phyloP scores from a whole-genome alignment of 2,329 filamentous ascomycete species.

The Exophiala sp. region DNA sequence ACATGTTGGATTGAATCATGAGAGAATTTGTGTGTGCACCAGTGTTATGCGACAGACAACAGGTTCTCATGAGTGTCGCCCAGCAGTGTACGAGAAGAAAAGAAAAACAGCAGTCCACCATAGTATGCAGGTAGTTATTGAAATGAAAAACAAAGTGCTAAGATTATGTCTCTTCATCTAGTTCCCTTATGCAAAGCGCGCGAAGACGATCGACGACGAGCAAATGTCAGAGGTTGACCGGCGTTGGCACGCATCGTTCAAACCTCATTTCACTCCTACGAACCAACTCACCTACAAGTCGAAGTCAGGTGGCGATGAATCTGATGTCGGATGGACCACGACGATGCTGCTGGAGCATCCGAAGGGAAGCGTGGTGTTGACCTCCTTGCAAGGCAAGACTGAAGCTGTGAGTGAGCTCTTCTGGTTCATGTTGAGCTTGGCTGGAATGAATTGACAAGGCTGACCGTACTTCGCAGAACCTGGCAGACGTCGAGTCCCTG shows the following conservation, averaged over 20 bases:
- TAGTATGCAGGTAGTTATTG: slow-evolving; percentile 41
- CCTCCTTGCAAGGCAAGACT: slow-evolving; percentile 14
- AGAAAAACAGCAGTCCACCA: no score
- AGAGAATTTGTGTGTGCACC: no score
- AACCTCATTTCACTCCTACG: slow-evolving; percentile 23
- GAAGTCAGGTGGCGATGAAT: neutral
- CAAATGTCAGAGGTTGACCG: slow-evolving; percentile 59
- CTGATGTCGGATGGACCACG: slow-evolving; percentile 5
- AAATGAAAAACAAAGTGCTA: slow-evolving; percentile 38
- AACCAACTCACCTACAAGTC: slow-evolving; percentile 23
- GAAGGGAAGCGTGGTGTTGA: slow-evolving; percentile 4
- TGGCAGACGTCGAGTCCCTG: slow-evolving; percentile 15
- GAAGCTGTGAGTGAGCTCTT: slow-evolving; percentile 1
- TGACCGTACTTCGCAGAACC: slow-evolving; percentile 2
- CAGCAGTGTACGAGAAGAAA: no score
- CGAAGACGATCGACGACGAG: slow-evolving; percentile 60
- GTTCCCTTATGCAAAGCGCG: slow-evolving; percentile 80
- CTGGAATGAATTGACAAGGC: no score
- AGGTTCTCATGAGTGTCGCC: no score
- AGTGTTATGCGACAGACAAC: no score
- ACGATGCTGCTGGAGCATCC: slow-evolving; percentile 5
- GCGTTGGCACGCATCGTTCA: slow-evolving; percentile 62
- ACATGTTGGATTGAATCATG: slow-evolving; percentile 22
- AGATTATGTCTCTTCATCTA: slow-evolving; percentile 44
- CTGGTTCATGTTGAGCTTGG: neutral